Evolutionary conservation across 495 filamentous ascomycete species (phyloP).

Genomic region (Ramalina peruviana): DNA sequence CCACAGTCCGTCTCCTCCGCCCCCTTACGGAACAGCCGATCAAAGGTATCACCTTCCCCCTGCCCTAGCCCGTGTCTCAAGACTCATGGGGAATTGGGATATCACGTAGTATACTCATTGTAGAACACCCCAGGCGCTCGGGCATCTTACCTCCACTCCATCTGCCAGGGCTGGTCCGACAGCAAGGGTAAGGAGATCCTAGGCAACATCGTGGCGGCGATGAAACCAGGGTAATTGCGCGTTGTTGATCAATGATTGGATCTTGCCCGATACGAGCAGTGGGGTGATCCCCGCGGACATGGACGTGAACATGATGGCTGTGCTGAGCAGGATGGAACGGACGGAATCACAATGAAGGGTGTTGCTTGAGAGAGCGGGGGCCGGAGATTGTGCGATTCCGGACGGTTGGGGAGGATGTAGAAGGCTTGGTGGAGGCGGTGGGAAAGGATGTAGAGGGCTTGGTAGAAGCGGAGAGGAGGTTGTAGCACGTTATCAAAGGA

Average conservation of each 20-base stretch:
- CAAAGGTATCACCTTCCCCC: slow-evolving; percentile 15
- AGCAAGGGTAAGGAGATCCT: slow-evolving; percentile 24
- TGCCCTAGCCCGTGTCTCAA: neutral
- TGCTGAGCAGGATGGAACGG: slow-evolving; percentile 17
- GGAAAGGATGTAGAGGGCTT: neutral
- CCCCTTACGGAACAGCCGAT: slow-evolving; percentile 17
- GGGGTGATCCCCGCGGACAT: slow-evolving; percentile 9
- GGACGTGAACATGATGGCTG: slow-evolving; percentile 16
- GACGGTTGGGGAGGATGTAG: slow-evolving; percentile 15
- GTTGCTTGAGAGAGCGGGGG: slow-evolving; percentile 13
- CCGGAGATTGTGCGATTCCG: slow-evolving; percentile 19
- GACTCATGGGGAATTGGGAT: neutral
- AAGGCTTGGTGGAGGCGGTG: slow-evolving; percentile 4
- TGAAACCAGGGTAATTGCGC: slow-evolving; percentile 3
- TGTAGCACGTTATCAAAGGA: neutral
- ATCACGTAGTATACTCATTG: neutral
- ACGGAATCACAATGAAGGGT: slow-evolving; percentile 11
- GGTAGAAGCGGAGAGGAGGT: slow-evolving; percentile 13
- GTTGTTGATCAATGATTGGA: slow-evolving; percentile 17
- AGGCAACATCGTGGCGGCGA: slow-evolving; percentile 1
- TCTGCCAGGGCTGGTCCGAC: slow-evolving; percentile 36
- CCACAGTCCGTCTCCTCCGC: neutral
- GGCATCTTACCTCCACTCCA: slow-evolving; percentile 30
- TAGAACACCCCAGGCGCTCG: slow-evolving; percentile 11
- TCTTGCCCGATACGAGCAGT: slow-evolving; percentile 15